These are phyloP conservation scores for Phytophthora pisi DNA, from an alignment of 352 stramenopile genomes.

Conservation along the genomic window DNA sequence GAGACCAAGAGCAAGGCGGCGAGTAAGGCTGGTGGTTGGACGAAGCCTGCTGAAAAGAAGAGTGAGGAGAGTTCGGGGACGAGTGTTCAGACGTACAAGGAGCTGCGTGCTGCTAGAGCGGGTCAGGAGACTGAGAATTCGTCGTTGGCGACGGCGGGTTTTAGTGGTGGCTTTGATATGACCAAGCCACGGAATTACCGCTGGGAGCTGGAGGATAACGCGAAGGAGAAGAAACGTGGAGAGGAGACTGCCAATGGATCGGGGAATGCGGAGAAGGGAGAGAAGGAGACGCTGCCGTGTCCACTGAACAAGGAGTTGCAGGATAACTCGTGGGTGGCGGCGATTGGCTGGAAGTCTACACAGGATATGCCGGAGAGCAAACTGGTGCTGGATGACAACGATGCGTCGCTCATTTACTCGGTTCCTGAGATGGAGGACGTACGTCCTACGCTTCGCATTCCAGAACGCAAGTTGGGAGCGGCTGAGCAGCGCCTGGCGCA, in stretches of 20 bases:
- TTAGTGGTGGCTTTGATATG: constrained; percentile 71
- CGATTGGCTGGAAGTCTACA: constrained; percentile 82
- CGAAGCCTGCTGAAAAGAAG: constrained; percentile 18
- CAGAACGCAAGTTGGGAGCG: constrained; percentile 79
- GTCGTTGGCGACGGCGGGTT: neutral
- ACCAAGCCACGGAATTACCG: constrained; percentile 77
- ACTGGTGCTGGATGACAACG: constrained; percentile 85
- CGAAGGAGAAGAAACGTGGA: constrained; percentile 18
- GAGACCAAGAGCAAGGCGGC: constrained; percentile 9
- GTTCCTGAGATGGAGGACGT: constrained; percentile 81
- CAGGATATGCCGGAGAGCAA: constrained; percentile 84
- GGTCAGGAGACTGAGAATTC: constrained; percentile 3
- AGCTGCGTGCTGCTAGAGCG: constrained; percentile 39
- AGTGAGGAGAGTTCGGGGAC: neutral
- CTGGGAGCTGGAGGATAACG: constrained; percentile 60
- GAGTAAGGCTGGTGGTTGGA: constrained; percentile 3
- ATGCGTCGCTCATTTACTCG: constrained; percentile 78
- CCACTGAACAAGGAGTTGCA: constrained; percentile 76
- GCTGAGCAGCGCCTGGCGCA: constrained; percentile 76
- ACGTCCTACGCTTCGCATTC: constrained; percentile 82
- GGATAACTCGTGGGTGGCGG: constrained; percentile 72
- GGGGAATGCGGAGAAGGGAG: constrained; percentile 7
- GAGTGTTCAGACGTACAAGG: constrained; percentile 37
- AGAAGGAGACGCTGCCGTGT: constrained; percentile 33
- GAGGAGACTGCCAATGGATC: constrained; percentile 5